A percentile compares a stretch with the other conserved stretches of the same genome.
Conservation (phyloP, 495 filamentous ascomycete genomes). For the Aspergillus conjunctus region DNA sequence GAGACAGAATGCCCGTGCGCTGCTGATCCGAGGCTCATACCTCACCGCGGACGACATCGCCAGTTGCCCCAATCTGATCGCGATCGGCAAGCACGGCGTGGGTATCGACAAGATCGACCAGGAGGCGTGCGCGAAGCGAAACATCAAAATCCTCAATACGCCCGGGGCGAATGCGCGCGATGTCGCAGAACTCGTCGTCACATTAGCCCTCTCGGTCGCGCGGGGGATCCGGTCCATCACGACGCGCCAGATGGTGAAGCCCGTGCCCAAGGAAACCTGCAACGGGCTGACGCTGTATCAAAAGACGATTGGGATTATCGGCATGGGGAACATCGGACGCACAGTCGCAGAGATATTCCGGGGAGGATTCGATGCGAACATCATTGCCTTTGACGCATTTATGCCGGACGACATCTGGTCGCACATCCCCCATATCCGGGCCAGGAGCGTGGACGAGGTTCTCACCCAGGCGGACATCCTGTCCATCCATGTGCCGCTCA, state of each 20-base stretch:
- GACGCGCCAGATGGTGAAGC: conserved; percentile 30
- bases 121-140: conserved; percentile 46
- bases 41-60: conserved; percentile 33
- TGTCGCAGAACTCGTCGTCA: conserved; percentile 40
- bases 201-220: conserved; percentile 35
- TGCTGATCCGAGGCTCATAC: conserved; percentile 31
- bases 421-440: conserved; percentile 33
- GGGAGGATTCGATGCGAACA: conserved; percentile 34
- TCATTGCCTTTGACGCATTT: conserved; percentile 38
- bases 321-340: conserved; percentile 44
- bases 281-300: conserved; percentile 34
- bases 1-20: conserved; percentile 27
- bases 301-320: conserved; percentile 41
- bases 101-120: conserved; percentile 58
- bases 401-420: conserved; percentile 33
- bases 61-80: conserved; percentile 32
- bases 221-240: conserved; percentile 36
- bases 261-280: conserved; percentile 35
- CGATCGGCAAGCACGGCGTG: conserved; percentile 47
- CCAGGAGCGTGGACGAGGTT: conserved; percentile 32
- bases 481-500: conserved; percentile 39
- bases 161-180: conserved; percentile 47
- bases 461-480: conserved; percentile 37
- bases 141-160: conserved; percentile 52
- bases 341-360: conserved; percentile 40